These are phyloP conservation scores for Torrubiellomyces zombiae DNA, from an alignment of 2,329 filamentous ascomycete genomes.

Conservation along the genomic window DNA sequence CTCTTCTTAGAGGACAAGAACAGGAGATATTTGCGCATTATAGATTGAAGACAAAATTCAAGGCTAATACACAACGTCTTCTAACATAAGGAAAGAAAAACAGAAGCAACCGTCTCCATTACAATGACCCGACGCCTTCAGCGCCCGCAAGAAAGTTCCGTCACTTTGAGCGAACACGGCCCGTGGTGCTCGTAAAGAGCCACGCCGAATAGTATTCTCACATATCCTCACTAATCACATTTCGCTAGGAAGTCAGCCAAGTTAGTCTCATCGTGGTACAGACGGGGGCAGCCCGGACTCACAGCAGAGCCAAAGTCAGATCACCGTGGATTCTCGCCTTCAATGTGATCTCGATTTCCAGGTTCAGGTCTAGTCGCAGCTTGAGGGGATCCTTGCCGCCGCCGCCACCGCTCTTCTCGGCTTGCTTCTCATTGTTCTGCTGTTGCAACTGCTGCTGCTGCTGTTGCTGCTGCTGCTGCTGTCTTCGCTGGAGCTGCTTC, in stretches of 20 bases:
- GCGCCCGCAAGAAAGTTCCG: too few species aligned
- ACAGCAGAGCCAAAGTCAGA: slow-evolving; percentile 57
- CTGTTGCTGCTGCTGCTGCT: slow-evolving; percentile 13
- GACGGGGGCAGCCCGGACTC: slow-evolving; percentile 12
- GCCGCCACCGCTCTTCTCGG: slow-evolving; percentile 11
- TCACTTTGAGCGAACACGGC: too few species aligned
- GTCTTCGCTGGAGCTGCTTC: slow-evolving; percentile 10
- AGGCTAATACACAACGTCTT: too few species aligned
- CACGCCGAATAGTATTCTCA: too few species aligned
- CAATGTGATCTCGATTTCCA: slow-evolving; percentile 65
- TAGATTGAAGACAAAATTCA: too few species aligned
- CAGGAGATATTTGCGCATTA: too few species aligned
- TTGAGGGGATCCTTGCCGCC: slow-evolving; percentile 45
- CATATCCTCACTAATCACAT: slow-evolving; percentile 3
- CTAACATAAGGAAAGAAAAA: too few species aligned
- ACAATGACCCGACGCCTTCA: too few species aligned
- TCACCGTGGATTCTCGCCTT: slow-evolving; percentile 69
- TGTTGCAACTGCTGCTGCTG: slow-evolving; percentile 6
- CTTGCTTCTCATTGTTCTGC: slow-evolving; percentile 10
- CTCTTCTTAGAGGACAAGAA: too few species aligned
- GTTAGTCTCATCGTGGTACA: not conserved
- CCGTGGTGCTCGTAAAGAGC: too few species aligned
- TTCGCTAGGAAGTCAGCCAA: slow-evolving; percentile 1
- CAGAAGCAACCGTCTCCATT: too few species aligned
- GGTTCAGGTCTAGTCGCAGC: slow-evolving; percentile 51